These are phyloP conservation scores for Elsinoe fawcettii DNA, from an alignment of 2,329 filamentous ascomycete species.

Conservation along the genomic window DNA sequence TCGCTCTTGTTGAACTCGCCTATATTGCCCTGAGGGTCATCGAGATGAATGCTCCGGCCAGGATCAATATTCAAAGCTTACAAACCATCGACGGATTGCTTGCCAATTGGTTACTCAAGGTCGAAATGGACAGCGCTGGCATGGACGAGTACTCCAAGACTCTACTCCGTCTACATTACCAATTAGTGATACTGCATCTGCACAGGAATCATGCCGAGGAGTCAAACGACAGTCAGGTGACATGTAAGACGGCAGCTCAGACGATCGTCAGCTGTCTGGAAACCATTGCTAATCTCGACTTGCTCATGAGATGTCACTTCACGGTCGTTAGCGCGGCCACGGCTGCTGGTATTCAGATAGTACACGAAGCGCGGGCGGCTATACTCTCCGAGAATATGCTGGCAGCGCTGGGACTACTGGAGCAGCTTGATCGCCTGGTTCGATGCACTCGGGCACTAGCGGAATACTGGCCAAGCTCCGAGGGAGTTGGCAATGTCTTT, in stretches of 20 bases:
- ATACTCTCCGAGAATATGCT: not conserved
- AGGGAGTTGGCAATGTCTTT: conserved; percentile 3
- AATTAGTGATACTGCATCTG: conserved; percentile 4
- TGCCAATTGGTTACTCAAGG: not conserved
- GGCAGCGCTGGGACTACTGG: conserved; percentile 1
- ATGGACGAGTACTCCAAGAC: not conserved
- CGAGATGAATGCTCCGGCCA: not conserved
- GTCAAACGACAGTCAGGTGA: not conserved
- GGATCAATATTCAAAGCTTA: not conserved
- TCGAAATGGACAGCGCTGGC: not conserved
- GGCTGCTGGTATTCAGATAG: conserved; percentile 2
- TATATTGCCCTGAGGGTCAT: conserved; percentile 1
- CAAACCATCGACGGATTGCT: not conserved
- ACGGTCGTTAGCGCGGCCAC: conserved; percentile 8
- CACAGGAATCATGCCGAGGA: not conserved
- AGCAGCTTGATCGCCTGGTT: not conserved
- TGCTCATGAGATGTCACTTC: not conserved
- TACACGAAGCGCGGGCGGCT: not conserved
- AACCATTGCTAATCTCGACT: not conserved
- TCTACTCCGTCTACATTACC: conserved; percentile 3
- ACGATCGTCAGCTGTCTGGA: conserved; percentile 2
- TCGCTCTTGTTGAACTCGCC: not conserved
- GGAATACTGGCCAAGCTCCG: conserved; percentile 5
- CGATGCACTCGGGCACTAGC: not conserved
- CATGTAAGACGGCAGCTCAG: conserved; percentile 1